These are phyloP conservation scores for Apiotrichum mycotoxinovorans DNA, from an alignment of 1,284 basidiomycete species.

Conservation along the genomic window DNA sequence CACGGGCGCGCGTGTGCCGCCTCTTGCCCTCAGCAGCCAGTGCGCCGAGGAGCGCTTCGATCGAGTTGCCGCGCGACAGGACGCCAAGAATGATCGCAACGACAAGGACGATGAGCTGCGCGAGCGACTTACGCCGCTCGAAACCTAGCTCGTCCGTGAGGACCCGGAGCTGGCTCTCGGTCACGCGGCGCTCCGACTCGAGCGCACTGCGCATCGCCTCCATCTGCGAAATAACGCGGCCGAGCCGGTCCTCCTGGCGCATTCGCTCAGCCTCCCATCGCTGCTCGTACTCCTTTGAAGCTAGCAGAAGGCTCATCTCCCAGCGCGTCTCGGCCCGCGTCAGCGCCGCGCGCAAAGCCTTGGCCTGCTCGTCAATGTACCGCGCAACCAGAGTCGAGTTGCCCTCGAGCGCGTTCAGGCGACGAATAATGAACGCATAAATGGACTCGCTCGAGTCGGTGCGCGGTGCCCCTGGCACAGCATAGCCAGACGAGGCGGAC, in stretches of 20 bases:
- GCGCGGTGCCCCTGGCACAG: slow-evolving; percentile 26
- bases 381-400: slow-evolving; percentile 82
- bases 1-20: slow-evolving; percentile 18
- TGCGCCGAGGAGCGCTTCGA: slow-evolving; percentile 38
- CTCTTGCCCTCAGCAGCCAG: slow-evolving; percentile 32
- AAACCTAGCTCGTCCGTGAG: slow-evolving; percentile 41
- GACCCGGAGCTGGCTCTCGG: slow-evolving; percentile 31
- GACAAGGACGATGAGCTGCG: slow-evolving; percentile 41
- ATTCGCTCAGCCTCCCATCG: slow-evolving; percentile 38
- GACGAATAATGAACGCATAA: slow-evolving; percentile 93
- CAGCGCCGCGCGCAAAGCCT: slow-evolving; percentile 70
- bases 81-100: slow-evolving; percentile 37
- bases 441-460: slow-evolving; percentile 80
- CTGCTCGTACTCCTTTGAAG: slow-evolving; percentile 17
- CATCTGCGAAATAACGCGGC: slow-evolving; percentile 33
- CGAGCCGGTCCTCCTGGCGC: slow-evolving; percentile 40
- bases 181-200: slow-evolving; percentile 35
- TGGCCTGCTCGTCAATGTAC: slow-evolving; percentile 88
- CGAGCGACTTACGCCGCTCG: slow-evolving; percentile 41
- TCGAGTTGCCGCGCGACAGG: slow-evolving; percentile 28
- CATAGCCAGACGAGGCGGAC: slow-evolving; percentile 13
- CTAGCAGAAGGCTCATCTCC: slow-evolving; percentile 35
- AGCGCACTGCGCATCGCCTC: slow-evolving; percentile 38
- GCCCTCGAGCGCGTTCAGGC: slow-evolving; percentile 76
- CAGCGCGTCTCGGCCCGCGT: slow-evolving; percentile 60